Evolutionary conservation across 2,329 filamentous ascomycete genomes (phyloP), one percentile per base, ranked within the genome.

Genomic region (Calonectria pseudoreteaudii): DNA sequence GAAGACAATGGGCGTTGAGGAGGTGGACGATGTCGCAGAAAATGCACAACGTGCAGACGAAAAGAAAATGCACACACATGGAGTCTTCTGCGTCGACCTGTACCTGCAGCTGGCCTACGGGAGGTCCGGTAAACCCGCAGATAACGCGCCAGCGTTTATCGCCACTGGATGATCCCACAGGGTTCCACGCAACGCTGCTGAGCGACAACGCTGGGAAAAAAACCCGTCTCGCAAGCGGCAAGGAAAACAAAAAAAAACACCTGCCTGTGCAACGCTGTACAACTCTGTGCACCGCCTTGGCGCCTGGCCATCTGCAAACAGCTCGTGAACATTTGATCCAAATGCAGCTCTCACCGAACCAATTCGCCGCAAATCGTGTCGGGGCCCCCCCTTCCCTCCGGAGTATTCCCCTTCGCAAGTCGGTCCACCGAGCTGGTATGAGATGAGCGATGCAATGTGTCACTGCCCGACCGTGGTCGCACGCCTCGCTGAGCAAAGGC

Each of bases 391-490:
- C 20, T 20, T 34, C 23, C 16, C 14, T n/a, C n/a, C n/a, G n/a
- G n/a, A n/a, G n/a, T 64, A 53, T 47, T 10, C 28, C 41, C 44
- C 28, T 16, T 34, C 60, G 23, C 34, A 34, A 62, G 56, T 60
- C 56, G 56, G 56, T 38, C 56, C 56, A 34, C 53, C 16, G 44
- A 56, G 58, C 68, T 65, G 58, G 68, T 44, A 49, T 49, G 44
- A 53, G 26, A 30, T 56, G 36, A 47, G 44, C 20, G 44, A 47
- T 47, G 44, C 20, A 49, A 69, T 69, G 72, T 74, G 69, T 76
- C 74, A 74, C 69, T 68, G 66, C 62, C 66, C 74, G 52, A 38
- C 44, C 10, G 69, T 75, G 56, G 72, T 64, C 52, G 72, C 66
- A 66, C 71, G 53, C 62, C 60, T 65, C 60, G 41, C 18, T 34